Evolutionary conservation across 2,329 filamentous ascomycete genomes (phyloP), one percentile per base, ranked within the genome.

Genomic region (Hypoxylon rubiginosum): DNA sequence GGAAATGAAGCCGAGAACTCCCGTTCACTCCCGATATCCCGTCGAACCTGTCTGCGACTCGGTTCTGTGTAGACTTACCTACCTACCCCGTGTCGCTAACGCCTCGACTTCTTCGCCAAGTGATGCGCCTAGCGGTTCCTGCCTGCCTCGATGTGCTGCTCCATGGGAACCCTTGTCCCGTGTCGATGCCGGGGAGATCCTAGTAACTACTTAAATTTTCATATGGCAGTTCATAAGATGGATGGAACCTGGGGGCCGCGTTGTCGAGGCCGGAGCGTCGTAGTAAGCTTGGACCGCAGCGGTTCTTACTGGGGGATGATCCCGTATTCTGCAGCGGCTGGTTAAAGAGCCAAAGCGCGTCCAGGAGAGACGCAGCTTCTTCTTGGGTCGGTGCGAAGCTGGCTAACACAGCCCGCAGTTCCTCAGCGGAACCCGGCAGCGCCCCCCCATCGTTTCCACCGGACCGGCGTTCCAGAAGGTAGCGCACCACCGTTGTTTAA

Each of bases 391-490:
- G 43, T 13, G 34, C 17, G n/a, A 43, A 34, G n/a, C n/a, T 21
- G 17, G 17, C 17, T 21, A n/a, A 21, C 39, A 11, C 17, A 17
- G 19, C 2, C 24, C 6, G 15, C 28, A 15, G 17, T 43, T 45
- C 17, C 17, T 8, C 19, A 59, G 11, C 4, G 34, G 34, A 26
- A 45, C 13, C 26, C 63, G 63, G 60, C 51, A 54, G 32, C 30
- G 46, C 39, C 36, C 46, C 46, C 46, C 34, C 46, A 64, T 21
- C 21, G 39, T 59, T 63, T 65, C 58, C 56, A 67, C 46, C 67
- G 67, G 67, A 68, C 67, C 67, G 67, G 58, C 45, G 28, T 66
- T 66, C 67, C 67, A 66, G 57, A 53, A 51, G 32, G 53, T 64
- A 57, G 36, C 56, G 60, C 45, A 45, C 30, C 45, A 50, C 36